These are phyloP conservation scores for Urtica urens DNA, from an alignment of 306 rosid species.

Conservation along the genomic window DNA sequence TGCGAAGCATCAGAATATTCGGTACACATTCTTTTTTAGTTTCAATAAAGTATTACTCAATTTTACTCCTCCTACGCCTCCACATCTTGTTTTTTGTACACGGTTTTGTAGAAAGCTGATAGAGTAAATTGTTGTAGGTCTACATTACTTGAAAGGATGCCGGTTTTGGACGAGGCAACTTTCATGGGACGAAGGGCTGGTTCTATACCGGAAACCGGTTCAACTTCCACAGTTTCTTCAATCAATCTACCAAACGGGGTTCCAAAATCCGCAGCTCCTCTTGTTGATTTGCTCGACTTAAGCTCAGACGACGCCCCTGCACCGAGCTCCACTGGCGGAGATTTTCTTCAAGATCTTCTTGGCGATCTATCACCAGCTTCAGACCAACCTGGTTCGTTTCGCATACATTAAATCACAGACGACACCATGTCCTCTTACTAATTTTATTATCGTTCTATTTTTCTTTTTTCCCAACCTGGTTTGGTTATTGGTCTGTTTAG, in stretches of 20 bases:
- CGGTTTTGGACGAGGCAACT: slow-evolving; percentile 81
- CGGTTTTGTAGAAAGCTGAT: slow-evolving; percentile 13
- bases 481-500: slow-evolving; percentile 28
- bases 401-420: background rate
- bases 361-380: slow-evolving; percentile 55
- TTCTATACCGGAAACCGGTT: slow-evolving; percentile 42
- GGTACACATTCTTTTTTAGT: slow-evolving; percentile 33
- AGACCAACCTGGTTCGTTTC: slow-evolving; percentile 62
- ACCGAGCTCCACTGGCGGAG: slow-evolving; percentile 69
- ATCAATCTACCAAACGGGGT: slow-evolving; percentile 73
- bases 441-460: background rate
- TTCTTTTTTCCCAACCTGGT: slow-evolving; percentile 2
- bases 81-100: background rate
- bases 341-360: slow-evolving; percentile 89
- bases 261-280: slow-evolving; percentile 60
- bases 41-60: slow-evolving; percentile 4
- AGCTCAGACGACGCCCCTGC: slow-evolving; percentile 66
- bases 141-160: slow-evolving; percentile 87
- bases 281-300: slow-evolving; percentile 83
- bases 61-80: background rate
- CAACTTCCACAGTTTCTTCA: slow-evolving; percentile 43
- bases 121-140: slow-evolving; percentile 41
- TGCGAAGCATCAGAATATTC: slow-evolving; percentile 69
- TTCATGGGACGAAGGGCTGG: slow-evolving; percentile 68
- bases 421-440: background rate